Base-by-base conservation (phyloP, 208 protist genomes). In the Crithidia expoeki region DNA sequence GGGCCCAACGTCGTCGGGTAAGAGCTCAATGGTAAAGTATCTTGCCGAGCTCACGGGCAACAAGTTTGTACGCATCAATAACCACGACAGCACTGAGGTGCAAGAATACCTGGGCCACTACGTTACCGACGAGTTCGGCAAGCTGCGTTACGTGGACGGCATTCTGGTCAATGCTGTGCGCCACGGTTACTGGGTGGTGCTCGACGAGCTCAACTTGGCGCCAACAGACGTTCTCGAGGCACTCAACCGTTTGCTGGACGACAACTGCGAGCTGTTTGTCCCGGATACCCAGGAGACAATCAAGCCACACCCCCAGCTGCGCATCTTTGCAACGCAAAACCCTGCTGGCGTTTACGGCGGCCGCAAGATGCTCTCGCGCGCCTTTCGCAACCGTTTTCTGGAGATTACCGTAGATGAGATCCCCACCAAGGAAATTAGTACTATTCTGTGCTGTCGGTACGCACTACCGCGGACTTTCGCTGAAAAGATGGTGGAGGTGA, bases 301-400 rank as follows among this genome's bases (percentile, higher is more conserved):
- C 25, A 96, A 96, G 73, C 98, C 99, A 33, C 98, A 99, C 78
- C 97, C 98, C 30, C 75, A 98, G 65, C 99, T 99, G 56, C 93
- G 97, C 81, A 96, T 99, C 42, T 99, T 99, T 84, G 99, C 99
- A 2, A 99, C 99, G 25, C 99, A 99, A 80, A 99, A 99, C 79
- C 99, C 99, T 19, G 95, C 98, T 94, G 99, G 98, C 38, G 70
- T 90, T 36, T 97, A 98, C 81, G 93, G 95, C 25, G 99, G 99
- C 11, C 87, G 99, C 17, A 99, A 99, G 88, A 80, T 98, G 28
- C 90, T 99, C 12, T 99, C 99, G 9, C 86, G 99, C 30, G 99
- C 99, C 1, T 99, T 99, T 76, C 90, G 98, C 44, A 99, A 99
- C 74, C 86, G 99, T 42, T 99, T 99, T 81, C 80, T 99, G 17